A percentile compares a stretch with the other conserved stretches of the same genome.
These are phyloP conservation scores for Xylaria cubensis DNA, from an alignment of 495 filamentous ascomycete species.

Conservation along the genomic window DNA sequence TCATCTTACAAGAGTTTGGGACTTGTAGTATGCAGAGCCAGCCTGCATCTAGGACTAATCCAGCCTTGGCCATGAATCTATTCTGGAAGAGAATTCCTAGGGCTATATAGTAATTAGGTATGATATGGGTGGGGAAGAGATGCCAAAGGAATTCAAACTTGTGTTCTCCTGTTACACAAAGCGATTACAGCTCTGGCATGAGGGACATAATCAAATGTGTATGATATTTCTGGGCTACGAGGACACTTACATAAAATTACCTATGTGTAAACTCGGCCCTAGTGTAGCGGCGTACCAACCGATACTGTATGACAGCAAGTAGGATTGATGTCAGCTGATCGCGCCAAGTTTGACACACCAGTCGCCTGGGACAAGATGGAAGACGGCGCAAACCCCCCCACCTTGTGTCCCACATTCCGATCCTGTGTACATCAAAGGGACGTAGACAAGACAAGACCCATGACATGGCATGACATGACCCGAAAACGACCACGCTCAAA, in stretches of 20 bases:
- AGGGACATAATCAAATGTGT: background rate
- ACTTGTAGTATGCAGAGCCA: background rate
- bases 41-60: background rate
- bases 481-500: background rate
- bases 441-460: background rate
- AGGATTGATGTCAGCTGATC: background rate
- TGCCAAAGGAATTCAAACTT: background rate
- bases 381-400: background rate
- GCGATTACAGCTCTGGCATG: background rate
- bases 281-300: background rate
- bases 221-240: background rate
- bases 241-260: background rate
- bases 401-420: constrained; percentile 14
- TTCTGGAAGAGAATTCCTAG: constrained; percentile 6
- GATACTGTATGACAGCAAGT: background rate
- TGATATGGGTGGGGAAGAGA: too few species aligned
- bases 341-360: background rate
- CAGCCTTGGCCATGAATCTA: background rate
- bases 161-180: background rate
- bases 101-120: background rate
- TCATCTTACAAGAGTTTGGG: background rate
- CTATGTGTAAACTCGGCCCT: background rate
- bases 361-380: background rate
- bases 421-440: background rate
- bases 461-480: background rate